phyloP scores from a whole-genome alignment of 148 eudicot species.

The Silene latifolia region DNA sequence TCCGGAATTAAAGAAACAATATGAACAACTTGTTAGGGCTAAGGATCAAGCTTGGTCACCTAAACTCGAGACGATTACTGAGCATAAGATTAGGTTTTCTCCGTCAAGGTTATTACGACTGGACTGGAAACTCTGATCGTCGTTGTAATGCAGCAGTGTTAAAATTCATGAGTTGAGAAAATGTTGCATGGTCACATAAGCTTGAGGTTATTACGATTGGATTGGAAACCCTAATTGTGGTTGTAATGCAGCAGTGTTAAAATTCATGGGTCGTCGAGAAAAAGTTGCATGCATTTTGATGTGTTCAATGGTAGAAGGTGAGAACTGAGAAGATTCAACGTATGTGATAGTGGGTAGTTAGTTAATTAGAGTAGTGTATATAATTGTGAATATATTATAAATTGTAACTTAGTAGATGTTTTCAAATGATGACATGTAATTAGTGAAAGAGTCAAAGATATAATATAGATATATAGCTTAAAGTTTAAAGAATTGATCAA shows the following conservation, averaged over 20 bases:
- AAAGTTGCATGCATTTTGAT: neutral
- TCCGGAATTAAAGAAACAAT: conserved; percentile 74
- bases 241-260: no score
- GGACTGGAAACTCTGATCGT: neutral
- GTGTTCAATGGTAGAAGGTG: neutral
- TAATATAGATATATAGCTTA: no score
- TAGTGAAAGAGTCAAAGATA: neutral
- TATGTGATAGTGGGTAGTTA: neutral
- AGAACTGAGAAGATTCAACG: neutral
- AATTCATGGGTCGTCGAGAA: no score
- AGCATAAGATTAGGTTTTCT: conserved; percentile 4
- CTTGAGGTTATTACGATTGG: no score
- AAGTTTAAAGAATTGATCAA: no score
- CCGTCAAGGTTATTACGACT: neutral
- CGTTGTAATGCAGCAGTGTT: neutral
- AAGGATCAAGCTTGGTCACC: conserved; percentile 12
- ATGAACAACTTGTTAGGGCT: conserved; percentile 59
- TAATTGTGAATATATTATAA: neutral
- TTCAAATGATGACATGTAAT: neutral
- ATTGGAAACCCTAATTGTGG: no score
- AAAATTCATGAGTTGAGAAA: neutral
- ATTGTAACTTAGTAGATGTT: neutral
- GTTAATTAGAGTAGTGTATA: neutral
- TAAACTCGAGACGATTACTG: conserved; percentile 11
- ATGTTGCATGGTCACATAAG: neutral